These are phyloP conservation scores for Ceratocystis colombiana DNA, from an alignment of 2,329 filamentous ascomycete genomes.

Conservation along the genomic window DNA sequence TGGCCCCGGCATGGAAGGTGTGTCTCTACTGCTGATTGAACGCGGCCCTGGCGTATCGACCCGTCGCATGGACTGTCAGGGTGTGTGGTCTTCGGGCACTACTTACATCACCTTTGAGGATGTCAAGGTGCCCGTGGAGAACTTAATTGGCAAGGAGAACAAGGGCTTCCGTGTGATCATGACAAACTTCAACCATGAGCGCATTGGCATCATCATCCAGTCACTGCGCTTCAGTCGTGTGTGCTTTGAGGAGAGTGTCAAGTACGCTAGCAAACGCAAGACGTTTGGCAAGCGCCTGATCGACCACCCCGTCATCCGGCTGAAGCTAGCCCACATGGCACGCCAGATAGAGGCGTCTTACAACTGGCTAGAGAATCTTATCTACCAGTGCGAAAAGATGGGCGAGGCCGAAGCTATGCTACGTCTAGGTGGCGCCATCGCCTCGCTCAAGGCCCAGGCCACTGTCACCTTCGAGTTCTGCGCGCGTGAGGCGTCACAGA, in stretches of 20 bases:
- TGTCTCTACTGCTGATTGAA: slow-evolving; percentile 87
- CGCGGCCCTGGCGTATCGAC: slow-evolving; percentile 81
- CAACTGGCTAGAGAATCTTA: slow-evolving; percentile 90
- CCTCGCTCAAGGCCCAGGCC: slow-evolving; percentile 82
- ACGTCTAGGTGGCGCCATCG: slow-evolving; percentile 87
- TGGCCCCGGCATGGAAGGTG: slow-evolving; percentile 80
- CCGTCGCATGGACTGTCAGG: slow-evolving; percentile 95
- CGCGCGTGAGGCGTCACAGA: slow-evolving; percentile 89
- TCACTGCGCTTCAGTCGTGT: slow-evolving; percentile 90
- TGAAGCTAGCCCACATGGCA: slow-evolving; percentile 97
- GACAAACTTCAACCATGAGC: slow-evolving; percentile 99
- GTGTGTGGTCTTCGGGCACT: slow-evolving; percentile 88
- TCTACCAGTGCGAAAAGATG: slow-evolving; percentile 91
- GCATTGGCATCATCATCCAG: slow-evolving; percentile 97
- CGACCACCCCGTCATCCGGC: slow-evolving; percentile 90
- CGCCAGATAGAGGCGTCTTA: slow-evolving; percentile 96
- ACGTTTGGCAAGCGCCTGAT: slow-evolving; percentile 97
- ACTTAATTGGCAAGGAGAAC: slow-evolving; percentile 95
- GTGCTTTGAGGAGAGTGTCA: slow-evolving; percentile 92
- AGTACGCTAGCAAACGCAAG: slow-evolving; percentile 92
- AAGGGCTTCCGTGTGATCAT: slow-evolving; percentile 98
- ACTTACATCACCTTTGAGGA: slow-evolving; percentile 98
- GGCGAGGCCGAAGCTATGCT: slow-evolving; percentile 91
- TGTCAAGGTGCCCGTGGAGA: slow-evolving; percentile 98
- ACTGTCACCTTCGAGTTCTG: slow-evolving; percentile 97